These are phyloP conservation scores for Rhizopogon vulgaris DNA, from an alignment of 768 basidiomycete species.

Conservation along the genomic window DNA sequence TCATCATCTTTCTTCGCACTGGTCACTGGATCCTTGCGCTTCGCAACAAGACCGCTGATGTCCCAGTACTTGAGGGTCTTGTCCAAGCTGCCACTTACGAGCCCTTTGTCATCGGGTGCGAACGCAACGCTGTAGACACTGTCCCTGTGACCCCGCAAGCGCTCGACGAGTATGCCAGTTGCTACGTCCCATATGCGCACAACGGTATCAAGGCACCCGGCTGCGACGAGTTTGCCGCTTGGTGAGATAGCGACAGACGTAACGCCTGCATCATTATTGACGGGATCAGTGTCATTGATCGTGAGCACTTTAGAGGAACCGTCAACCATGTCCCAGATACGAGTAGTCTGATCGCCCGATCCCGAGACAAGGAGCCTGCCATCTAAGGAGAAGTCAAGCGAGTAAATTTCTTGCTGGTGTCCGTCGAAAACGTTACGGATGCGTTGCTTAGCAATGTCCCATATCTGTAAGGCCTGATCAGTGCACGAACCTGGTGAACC, in stretches of 20 bases:
- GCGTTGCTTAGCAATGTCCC: constrained; percentile 17
- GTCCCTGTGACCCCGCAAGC: constrained; percentile 22
- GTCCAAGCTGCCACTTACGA: constrained; percentile 27
- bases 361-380: constrained; percentile 29
- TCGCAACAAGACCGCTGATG: constrained; percentile 16
- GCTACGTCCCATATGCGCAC: constrained; percentile 47
- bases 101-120: constrained; percentile 11
- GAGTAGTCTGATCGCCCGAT: constrained; percentile 30
- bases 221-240: constrained; percentile 39
- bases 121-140: constrained; percentile 28
- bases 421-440: constrained; percentile 24
- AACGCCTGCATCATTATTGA: constrained; percentile 11
- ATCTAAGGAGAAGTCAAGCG: constrained; percentile 28
- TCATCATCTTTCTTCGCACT: constrained; percentile 28
- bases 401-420: constrained; percentile 31
- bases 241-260: constrained; percentile 24
- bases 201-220: constrained; percentile 44
- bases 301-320: constrained; percentile 27
- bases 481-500: background rate
- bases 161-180: constrained; percentile 25
- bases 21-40: constrained; percentile 27
- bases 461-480: constrained; percentile 17
- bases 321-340: constrained; percentile 28
- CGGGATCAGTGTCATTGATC: constrained; percentile 14
- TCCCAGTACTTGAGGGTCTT: constrained; percentile 40